Conservation (phyloP, 1,284 basidiomycete species). For the Trichosporon faecale region DNA sequence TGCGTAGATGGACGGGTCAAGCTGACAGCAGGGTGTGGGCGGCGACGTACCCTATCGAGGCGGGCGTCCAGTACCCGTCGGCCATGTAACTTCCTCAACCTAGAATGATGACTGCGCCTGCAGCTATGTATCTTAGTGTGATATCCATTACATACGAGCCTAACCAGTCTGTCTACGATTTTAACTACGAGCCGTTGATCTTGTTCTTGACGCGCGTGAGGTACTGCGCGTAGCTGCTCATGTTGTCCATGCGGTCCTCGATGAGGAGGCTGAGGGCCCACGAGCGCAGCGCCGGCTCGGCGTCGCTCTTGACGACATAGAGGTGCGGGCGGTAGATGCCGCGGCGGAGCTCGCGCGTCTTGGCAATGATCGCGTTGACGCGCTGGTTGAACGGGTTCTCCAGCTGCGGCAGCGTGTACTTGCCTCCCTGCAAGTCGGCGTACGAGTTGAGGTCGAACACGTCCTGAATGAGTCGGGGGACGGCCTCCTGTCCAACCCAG, state of each 20-base stretch:
- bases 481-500: slow-evolving; percentile 94
- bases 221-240: slow-evolving; percentile 95
- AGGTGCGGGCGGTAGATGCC: slow-evolving; percentile 91
- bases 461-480: slow-evolving; percentile 88
- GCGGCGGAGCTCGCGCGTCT: slow-evolving; percentile 73
- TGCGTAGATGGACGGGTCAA: neutral
- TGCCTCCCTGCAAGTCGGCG: slow-evolving; percentile 83
- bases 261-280: slow-evolving; percentile 94
- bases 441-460: slow-evolving; percentile 90
- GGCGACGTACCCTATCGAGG: slow-evolving; percentile 2
- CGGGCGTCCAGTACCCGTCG: neutral
- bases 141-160: slow-evolving; percentile 12
- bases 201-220: slow-evolving; percentile 72
- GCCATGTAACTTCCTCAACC: neutral
- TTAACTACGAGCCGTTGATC: slow-evolving; percentile 49
- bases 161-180: slow-evolving; percentile 2
- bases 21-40: slow-evolving; percentile 1
- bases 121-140: slow-evolving; percentile 6
- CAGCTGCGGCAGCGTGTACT: slow-evolving; percentile 80
- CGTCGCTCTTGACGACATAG: slow-evolving; percentile 98
- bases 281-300: slow-evolving; percentile 84
- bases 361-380: slow-evolving; percentile 87
- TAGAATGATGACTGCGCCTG: neutral
- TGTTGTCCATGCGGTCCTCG: slow-evolving; percentile 91
- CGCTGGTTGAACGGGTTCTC: slow-evolving; percentile 93